Evolutionary conservation across 257 asterid genomes (phyloP).

Genomic region (Ligustrum vulgare): DNA sequence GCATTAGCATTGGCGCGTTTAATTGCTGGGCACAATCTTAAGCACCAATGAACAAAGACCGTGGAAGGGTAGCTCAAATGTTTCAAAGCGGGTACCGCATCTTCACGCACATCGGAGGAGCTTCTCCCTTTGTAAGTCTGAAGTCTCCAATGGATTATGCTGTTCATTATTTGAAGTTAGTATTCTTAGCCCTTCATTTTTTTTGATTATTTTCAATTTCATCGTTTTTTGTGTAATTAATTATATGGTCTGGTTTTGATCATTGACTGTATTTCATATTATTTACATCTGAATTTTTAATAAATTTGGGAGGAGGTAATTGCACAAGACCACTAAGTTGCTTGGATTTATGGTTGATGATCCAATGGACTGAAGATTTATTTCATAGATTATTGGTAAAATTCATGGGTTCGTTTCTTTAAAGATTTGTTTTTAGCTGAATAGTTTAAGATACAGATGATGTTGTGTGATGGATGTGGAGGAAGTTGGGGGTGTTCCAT

Average conservation of each 20-base stretch:
- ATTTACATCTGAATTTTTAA: neutral
- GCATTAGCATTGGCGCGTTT: no score
- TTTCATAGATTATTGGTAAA: slow-evolving; percentile 17
- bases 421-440: neutral
- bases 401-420: slow-evolving; percentile 1
- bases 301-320: slow-evolving; percentile 20
- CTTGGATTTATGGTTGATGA: slow-evolving; percentile 16
- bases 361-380: neutral
- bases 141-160: no score
- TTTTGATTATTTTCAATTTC: neutral
- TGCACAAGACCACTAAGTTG: slow-evolving; percentile 18
- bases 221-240: neutral
- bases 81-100: no score
- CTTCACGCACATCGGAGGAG: no score
- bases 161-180: no score
- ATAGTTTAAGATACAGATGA: slow-evolving; percentile 13
- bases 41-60: no score
- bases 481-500: neutral
- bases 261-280: neutral
- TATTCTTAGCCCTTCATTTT: neutral
- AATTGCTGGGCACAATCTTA: no score
- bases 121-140: no score
- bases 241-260: slow-evolving; percentile 12
- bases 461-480: slow-evolving; percentile 9
- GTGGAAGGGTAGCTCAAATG: no score